Evolutionary conservation across 2,329 filamentous ascomycete genomes (phyloP), one percentile per base, ranked within the genome.

Genomic region (Cercospora citrullina): DNA sequence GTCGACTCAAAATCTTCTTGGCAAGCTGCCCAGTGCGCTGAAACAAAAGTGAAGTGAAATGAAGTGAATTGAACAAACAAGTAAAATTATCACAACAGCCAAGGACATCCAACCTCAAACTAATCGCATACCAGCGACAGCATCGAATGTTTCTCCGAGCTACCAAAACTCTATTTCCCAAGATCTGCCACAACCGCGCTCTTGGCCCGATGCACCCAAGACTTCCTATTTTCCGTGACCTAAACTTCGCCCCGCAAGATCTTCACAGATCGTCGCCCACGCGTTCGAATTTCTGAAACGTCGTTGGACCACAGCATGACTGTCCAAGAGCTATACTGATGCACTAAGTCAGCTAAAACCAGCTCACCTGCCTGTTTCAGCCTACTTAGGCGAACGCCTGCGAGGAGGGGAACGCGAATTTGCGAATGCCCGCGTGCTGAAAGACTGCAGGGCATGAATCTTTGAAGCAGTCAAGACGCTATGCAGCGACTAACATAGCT

Each of bases 121-220:
- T 1, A 36, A 5, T 10, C 5, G 12, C 12, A 5, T 5, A 36
- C 10, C 31, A 36, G 12, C 33, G 26, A n/a, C 36, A 26, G 48
- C 4, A 31, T 7, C 16, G 9, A 36, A n/a, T 21, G 55, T 30
- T 21, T 5, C 8, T 16, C 2, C 55, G n/a, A n/a, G 53, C 21
- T n/a, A 14, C n/a, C 1, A 4, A 53, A 55, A 55, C 48, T 36
- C 30, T 36, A 59, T 36, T 59, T 9, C 3, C 30, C 4, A 36
- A 36, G 28, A 21, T 12, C 21, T 23, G 30, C 55, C 55, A 23
- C 31, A 59, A 21, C 55, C 28, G 28, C 55, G n/a, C 31, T 59
- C 55, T 59, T 36, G 55, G 55, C 55, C 55, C 55, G 28, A 59
- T 59, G 55, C 55, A 59, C 55, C 55, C 55, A 59, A 59, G 55